Conservation (phyloP, 805 yeast species). For the Alloascoidea africana region DNA sequence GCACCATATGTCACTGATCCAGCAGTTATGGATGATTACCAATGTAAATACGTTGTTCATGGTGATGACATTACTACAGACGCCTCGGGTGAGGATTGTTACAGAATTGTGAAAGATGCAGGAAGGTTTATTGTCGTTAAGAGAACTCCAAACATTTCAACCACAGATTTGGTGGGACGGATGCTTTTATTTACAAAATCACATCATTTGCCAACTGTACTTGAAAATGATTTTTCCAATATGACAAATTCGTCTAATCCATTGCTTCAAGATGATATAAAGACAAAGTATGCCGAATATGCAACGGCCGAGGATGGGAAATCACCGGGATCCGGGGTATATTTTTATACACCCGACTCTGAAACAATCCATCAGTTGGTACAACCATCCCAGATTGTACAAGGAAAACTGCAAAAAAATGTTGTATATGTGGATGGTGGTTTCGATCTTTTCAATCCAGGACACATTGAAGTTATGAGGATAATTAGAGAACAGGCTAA, state of each 20-base stretch:
- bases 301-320: constrained; percentile 52
- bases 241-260: constrained; percentile 1
- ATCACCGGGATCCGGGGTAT: constrained; percentile 42
- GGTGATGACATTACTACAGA: constrained; percentile 98
- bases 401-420: constrained; percentile 8
- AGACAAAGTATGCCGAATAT: constrained; percentile 32
- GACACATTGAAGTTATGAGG: constrained; percentile 67
- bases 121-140: constrained; percentile 88
- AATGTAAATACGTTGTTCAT: constrained; percentile 88
- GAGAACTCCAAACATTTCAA: constrained; percentile 85
- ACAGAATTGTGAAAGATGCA: constrained; percentile 63
- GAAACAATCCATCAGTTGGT: constrained; percentile 18
- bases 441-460: constrained; percentile 88
- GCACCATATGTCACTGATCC: constrained; percentile 96
- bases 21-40: constrained; percentile 51
- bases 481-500: constrained; percentile 26
- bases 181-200: constrained; percentile 48
- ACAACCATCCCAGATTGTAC: constrained; percentile 16
- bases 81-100: constrained; percentile 90
- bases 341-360: constrained; percentile 20
- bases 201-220: constrained; percentile 35
- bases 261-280: constrained; percentile 15
- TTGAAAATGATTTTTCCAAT: constrained; percentile 11
- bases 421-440: constrained; percentile 61
- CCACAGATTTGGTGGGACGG: constrained; percentile 88